These are phyloP conservation scores for Orobanche coerulescens DNA, from an alignment of 257 asterid genomes.

Conservation along the genomic window DNA sequence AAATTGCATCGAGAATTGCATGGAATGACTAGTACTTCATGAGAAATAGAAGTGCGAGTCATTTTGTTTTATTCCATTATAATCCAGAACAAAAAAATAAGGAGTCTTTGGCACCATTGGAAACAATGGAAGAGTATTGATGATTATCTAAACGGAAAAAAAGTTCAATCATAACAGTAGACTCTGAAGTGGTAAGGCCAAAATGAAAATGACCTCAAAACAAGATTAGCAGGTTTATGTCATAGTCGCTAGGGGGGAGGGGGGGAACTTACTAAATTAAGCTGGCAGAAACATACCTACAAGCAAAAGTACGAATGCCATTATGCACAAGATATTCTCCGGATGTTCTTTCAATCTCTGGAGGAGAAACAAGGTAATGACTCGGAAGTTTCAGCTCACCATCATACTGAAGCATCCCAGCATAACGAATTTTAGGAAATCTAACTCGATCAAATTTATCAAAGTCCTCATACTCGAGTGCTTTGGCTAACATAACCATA, in stretches of 20 bases:
- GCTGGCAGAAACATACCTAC: conserved; percentile 67
- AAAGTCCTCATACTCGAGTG: conserved; percentile 78
- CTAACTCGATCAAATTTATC: conserved; percentile 86
- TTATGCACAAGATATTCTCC: conserved; percentile 85
- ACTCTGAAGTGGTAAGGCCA: not conserved
- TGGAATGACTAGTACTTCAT: too few species aligned
- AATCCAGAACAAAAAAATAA: too few species aligned
- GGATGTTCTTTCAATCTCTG: conserved; percentile 89
- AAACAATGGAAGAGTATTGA: too few species aligned
- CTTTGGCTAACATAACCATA: conserved; percentile 88
- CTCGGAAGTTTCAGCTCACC: conserved; percentile 95
- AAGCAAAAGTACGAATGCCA: conserved; percentile 84
- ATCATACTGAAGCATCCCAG: conserved; percentile 98
- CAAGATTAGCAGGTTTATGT: not conserved
- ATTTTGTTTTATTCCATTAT: too few species aligned
- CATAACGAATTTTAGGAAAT: conserved; percentile 72
- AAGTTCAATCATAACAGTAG: not conserved
- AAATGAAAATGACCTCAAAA: not conserved
- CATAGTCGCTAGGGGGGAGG: not conserved
- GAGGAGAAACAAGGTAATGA: conserved; percentile 87
- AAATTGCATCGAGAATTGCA: too few species aligned
- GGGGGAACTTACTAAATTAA: not conserved
- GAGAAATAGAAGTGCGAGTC: too few species aligned
- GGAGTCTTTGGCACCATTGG: too few species aligned
- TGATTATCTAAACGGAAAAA: not conserved